These are phyloP conservation scores for Thalassiosira exigua DNA, from an alignment of 352 stramenopile species.

Conservation along the genomic window DNA sequence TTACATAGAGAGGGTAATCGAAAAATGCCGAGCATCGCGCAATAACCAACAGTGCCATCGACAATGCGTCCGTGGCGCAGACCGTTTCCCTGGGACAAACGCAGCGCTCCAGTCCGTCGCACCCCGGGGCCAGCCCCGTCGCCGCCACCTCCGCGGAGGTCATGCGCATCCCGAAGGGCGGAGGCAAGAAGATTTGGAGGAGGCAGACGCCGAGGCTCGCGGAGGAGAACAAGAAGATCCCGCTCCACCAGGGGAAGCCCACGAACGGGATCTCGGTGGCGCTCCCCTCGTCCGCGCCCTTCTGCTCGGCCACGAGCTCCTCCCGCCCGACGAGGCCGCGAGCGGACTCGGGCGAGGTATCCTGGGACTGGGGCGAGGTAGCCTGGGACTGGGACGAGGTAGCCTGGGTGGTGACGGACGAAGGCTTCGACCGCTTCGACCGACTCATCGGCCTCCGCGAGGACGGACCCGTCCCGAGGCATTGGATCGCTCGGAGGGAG, in stretches of 20 bases:
- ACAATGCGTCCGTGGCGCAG: conserved; percentile 44
- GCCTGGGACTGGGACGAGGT: too few relatives aligned
- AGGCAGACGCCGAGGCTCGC: conserved; percentile 15
- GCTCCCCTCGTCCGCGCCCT: too few relatives aligned
- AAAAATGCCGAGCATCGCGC: conserved; percentile 43
- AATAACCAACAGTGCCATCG: conserved; percentile 55
- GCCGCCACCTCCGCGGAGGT: conserved; percentile 15
- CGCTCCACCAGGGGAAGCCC: conserved; percentile 5
- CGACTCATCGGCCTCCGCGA: too few relatives aligned
- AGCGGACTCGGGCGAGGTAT: too few relatives aligned
- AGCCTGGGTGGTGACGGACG: too few relatives aligned
- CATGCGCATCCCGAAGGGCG: conserved; percentile 26
- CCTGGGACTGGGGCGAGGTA: too few relatives aligned
- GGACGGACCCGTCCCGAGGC: too few relatives aligned
- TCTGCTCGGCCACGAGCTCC: too few relatives aligned
- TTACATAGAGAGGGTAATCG: conserved; percentile 56
- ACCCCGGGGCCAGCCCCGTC: conserved; percentile 11
- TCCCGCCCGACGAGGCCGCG: too few relatives aligned
- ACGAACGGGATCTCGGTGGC: too few relatives aligned
- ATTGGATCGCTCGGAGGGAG: too few relatives aligned
- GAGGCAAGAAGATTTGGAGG: conserved; percentile 2
- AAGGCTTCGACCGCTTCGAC: too few relatives aligned
- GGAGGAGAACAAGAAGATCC: conserved; percentile 16
- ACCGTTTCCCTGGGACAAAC: conserved; percentile 56
- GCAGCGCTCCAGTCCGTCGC: conserved; percentile 30